These are phyloP conservation scores for Nepenthes gracilis DNA, from an alignment of 148 eudicot genomes.

Conservation along the genomic window DNA sequence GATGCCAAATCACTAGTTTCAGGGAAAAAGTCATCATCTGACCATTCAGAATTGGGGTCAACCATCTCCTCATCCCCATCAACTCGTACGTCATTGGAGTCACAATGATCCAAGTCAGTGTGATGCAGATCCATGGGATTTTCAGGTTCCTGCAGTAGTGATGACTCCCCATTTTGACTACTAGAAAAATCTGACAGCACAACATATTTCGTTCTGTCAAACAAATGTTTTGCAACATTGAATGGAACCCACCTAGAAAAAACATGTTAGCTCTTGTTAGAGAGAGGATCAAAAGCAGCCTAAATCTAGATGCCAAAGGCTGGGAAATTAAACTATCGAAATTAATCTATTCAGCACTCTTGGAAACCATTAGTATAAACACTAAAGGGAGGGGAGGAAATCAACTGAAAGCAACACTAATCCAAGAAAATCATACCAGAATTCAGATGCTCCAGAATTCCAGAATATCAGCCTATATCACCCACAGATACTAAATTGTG, in stretches of 20 bases:
- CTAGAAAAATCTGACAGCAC: slow-evolving; percentile 52
- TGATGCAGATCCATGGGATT: slow-evolving; percentile 28
- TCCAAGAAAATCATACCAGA: too few species aligned
- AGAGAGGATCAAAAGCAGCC: neutral
- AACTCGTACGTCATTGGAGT: slow-evolving; percentile 39
- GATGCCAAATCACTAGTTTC: slow-evolving; percentile 20
- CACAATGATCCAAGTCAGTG: slow-evolving; percentile 32
- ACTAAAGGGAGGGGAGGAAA: too few species aligned
- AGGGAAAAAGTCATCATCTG: slow-evolving; percentile 47
- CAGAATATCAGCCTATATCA: too few species aligned
- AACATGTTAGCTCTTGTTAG: slow-evolving; percentile 7
- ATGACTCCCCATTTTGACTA: slow-evolving; percentile 24
- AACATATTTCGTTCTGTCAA: slow-evolving; percentile 54
- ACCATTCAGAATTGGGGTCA: slow-evolving; percentile 41
- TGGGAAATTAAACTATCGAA: too few species aligned
- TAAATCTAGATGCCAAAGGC: neutral
- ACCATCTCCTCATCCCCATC: slow-evolving; percentile 48
- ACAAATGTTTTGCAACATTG: slow-evolving; percentile 50
- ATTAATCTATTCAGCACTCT: too few species aligned
- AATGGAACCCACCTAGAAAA: slow-evolving; percentile 68
- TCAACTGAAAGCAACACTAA: too few species aligned
- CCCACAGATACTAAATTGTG: too few species aligned
- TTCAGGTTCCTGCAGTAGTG: slow-evolving; percentile 13
- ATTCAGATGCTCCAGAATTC: too few species aligned
- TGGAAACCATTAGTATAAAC: too few species aligned